Evolutionary conservation across 208 protist species (phyloP), one percentile per base, ranked within the genome.

Genomic region (Giardia duodenalis): DNA sequence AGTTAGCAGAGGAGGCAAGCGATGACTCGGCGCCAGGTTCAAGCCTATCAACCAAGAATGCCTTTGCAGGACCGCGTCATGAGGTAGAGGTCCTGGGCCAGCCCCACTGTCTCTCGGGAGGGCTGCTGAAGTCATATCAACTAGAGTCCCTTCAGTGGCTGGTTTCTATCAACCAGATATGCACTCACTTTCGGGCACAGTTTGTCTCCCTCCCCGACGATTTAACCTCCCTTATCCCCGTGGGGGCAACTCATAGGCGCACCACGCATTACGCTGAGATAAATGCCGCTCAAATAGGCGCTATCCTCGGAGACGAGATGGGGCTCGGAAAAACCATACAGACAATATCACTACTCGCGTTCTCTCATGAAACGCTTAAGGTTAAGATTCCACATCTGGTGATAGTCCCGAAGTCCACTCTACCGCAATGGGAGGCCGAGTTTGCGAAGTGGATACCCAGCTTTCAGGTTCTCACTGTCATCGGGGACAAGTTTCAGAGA

Each of bases 271-370:
- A 76, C 30, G 10, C 57, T 30, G 57, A 76, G 19, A 76, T 76
- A 10, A 76, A 76, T 76, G 44, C n/a, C 0, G n/a, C n/a, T 91
- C 44, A 91, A n/a, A 89, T 93, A 4, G 67, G 47, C 94, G 98
- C 97, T 39, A 99, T 99, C 92, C 95, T 99, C 22, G 98, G 98
- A 1, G 98, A 99, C 95, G 98, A 99, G 95, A 99, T 99, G 98
- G 98, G 98, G 44, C 96, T 98, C 2, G 94, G 94, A 39, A 95
- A 95, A 47, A 93, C 87, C 22, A 92, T 93, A n/a, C 45, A 93
- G 44, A 87, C 92, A 43, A 47, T 93, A 30, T 46, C 92, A 2
- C 57, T 93, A 1, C 86, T 93, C 4, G 2, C n/a, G 3, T 2
- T 47, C 3, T 2, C 91, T 30, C 43, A 92, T 67, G 47, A 93